Base-by-base conservation (phyloP, 73 alveolate genomes). In the Paramecium biaurelia region DNA sequence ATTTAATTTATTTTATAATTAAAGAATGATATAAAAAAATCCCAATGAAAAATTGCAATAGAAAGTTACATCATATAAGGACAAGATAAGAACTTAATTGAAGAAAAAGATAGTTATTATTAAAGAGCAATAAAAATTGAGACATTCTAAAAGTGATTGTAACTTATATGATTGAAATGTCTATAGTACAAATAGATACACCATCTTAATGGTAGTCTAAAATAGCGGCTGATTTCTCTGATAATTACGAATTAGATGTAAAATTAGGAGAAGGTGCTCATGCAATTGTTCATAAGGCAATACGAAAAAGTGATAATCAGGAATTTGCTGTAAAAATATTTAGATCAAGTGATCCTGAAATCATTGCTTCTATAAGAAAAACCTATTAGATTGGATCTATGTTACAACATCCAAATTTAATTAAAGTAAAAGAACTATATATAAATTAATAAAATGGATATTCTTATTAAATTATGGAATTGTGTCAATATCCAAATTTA, bases 261-360 rank as follows among this genome's bases (percentile, higher is more conserved):
- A 79, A 79, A 45, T 79, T 79, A 41, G 90, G 90, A 0, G 90
- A 79, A 20, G 90, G 90, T 4, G 90, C 90, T 24, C 90, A 79
- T 43, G 90, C 90, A 18, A 24, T 79, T 7, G 90, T 79, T 21
- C 74, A 79, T 20, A 79, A 79, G 7, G 70, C 76, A 3, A 23
- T 43, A 2, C 11, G 56, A 26, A 41, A 20, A 63, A 20, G 24
- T 12, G 90, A 79, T 79, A 45, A 45, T 24, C 3, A 79, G 9
- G 56, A 30, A 15, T 79, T 30, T 43, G 90, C 90, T 42, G 90
- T 79, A 24, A 79, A 79, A 79, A 24, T 43, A 26, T 79, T 79
- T 45, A 18, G 90, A 45, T 30, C 90, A 20, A 41, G 76, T 26
- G 90, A 79, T 18, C 90, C 90, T 23, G 90, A 79, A 79, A 79